These are phyloP conservation scores for Talaromyces sp. DNA, from an alignment of 2,329 filamentous ascomycete genomes.

Conservation along the genomic window DNA sequence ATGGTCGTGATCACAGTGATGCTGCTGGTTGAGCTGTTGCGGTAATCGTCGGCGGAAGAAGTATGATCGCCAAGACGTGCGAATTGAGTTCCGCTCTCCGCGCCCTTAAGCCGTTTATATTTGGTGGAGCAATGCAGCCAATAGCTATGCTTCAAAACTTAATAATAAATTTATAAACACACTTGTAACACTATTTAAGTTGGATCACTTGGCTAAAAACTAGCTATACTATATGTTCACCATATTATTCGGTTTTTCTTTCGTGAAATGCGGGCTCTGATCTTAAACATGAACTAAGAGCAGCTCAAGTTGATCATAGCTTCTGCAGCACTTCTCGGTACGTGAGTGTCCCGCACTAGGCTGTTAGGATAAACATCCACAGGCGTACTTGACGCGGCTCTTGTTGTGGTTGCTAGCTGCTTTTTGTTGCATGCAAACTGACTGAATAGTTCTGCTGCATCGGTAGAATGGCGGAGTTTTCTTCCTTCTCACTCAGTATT, in stretches of 20 bases:
- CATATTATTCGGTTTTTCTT: not conserved
- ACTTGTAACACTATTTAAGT: not conserved
- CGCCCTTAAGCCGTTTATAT: slow-evolving; percentile 4
- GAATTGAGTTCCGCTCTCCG: not conserved
- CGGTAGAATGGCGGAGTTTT: not conserved
- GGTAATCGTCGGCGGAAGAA: not conserved
- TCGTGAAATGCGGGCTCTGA: not conserved
- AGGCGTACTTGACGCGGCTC: not conserved
- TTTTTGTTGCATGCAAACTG: not conserved
- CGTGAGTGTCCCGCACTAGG: not conserved
- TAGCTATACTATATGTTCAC: not conserved
- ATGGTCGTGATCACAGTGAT: not conserved
- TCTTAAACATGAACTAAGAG: not conserved
- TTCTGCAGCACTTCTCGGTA: not conserved
- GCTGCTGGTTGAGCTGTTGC: not conserved
- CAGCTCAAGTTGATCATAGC: not conserved
- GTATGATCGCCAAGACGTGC: not conserved
- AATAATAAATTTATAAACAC: not conserved
- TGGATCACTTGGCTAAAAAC: not conserved
- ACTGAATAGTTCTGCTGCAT: not conserved
- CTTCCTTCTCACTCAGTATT: too few relatives aligned
- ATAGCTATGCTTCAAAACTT: not conserved
- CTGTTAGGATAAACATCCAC: not conserved
- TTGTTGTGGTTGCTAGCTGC: not conserved
- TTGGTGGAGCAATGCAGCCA: not conserved